Evolutionary conservation across 306 rosid species (phyloP).

Genomic region (Albizia julibrissin): DNA sequence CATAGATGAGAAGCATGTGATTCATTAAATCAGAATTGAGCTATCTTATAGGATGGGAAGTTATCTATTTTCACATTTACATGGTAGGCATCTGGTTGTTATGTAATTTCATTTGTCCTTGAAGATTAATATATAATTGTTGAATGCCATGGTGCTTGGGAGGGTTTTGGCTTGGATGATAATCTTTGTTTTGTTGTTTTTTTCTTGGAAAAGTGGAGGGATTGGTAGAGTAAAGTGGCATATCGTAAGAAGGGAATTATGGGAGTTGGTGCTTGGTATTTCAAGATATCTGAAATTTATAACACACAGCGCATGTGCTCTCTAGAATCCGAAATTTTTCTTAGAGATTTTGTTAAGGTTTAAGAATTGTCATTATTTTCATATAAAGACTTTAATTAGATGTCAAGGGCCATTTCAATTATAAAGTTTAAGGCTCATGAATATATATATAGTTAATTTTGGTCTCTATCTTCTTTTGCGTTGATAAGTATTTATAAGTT

Average conservation of each 20-base stretch:
- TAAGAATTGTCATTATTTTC: neutral
- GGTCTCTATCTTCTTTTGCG: neutral
- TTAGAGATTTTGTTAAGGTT: neutral
- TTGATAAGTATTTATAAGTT: neutral
- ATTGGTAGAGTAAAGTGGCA: neutral
- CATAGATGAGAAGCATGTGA: neutral
- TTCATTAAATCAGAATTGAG: constrained; percentile 9
- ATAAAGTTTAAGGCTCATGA: neutral
- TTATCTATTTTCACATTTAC: neutral
- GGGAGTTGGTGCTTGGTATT: neutral
- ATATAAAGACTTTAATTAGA: neutral
- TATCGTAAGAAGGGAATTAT: neutral
- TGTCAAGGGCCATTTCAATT: neutral
- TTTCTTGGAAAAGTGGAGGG: neutral
- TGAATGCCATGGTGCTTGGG: constrained; percentile 1
- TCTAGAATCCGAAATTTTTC: neutral
- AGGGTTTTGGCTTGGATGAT: neutral
- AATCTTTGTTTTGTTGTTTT: neutral
- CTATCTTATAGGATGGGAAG: neutral
- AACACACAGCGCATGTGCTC: neutral
- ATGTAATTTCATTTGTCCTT: constrained; percentile 8
- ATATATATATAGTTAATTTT: neutral
- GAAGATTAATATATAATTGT: constrained; percentile 16
- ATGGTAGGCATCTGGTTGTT: constrained; percentile 3
- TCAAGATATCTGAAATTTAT: neutral